Conservation (phyloP, 2,329 filamentous ascomycete genomes). For the Lizonia empirigonia region DNA sequence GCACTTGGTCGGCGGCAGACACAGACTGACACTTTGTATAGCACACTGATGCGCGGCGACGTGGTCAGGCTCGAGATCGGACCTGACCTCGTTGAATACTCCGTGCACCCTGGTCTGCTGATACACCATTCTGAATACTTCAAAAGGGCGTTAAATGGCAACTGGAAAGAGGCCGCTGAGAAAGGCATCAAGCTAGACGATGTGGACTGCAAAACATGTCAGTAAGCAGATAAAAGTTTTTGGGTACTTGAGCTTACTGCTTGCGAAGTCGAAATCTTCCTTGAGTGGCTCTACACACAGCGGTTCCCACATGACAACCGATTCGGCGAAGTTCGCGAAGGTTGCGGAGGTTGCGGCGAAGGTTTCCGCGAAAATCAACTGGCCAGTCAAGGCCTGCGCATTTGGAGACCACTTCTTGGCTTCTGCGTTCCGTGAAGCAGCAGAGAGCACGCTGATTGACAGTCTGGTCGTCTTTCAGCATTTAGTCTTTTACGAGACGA, state of each 20-base stretch:
- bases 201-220: conserved; percentile 14
- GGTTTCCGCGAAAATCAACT: not conserved
- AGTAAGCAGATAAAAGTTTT: not conserved
- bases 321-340: not conserved
- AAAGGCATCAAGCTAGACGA: conserved; percentile 15
- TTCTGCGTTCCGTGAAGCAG: not conserved
- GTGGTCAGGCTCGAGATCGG: conserved; percentile 13
- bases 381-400: not conserved
- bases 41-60: not conserved
- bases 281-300: conserved; percentile 24
- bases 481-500: not conserved
- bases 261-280: conserved; percentile 16
- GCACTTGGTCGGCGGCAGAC: not conserved
- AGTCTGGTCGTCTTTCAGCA: not conserved
- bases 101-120: conserved; percentile 21
- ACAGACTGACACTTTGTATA: not conserved
- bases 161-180: conserved; percentile 22
- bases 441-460: not conserved
- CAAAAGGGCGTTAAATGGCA: conserved; percentile 15
- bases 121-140: conserved; percentile 26
- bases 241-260: not conserved
- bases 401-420: conserved; percentile 13
- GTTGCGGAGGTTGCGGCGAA: too few relatives aligned
- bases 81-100: conserved; percentile 4
- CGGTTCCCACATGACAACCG: not conserved